Percentiles rank a stretch among this genome's conserved stretches.
These are phyloP conservation scores for Peniophora sp. DNA, from an alignment of 1,284 basidiomycete species.

Conservation along the genomic window DNA sequence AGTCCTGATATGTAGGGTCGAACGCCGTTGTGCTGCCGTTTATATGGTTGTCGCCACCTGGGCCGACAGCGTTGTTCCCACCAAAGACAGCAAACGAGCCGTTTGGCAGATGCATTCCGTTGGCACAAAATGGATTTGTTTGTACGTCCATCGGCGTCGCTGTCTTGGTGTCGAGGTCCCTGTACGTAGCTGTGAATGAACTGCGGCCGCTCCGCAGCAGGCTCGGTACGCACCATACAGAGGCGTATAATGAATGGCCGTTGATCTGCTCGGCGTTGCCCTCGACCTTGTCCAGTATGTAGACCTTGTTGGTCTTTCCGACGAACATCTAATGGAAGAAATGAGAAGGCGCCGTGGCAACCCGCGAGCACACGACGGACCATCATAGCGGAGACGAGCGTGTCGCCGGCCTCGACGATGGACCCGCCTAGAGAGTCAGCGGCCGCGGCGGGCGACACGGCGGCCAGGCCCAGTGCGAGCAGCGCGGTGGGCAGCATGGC, in stretches of 20 bases:
- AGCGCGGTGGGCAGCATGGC: constrained; percentile 8
- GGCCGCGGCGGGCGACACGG: constrained; percentile 9
- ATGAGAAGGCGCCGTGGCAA: background rate
- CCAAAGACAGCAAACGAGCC: constrained; percentile 36
- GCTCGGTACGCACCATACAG: constrained; percentile 21
- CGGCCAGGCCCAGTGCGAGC: constrained; percentile 2
- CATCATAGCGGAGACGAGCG: constrained; percentile 32
- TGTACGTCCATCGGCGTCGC: constrained; percentile 59
- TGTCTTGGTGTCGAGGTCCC: constrained; percentile 45
- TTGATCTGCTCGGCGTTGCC: constrained; percentile 43
- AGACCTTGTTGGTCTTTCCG: constrained; percentile 33
- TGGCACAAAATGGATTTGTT: constrained; percentile 81
- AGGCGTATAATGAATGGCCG: constrained; percentile 32
- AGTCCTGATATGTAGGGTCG: constrained; percentile 58
- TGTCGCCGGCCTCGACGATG: constrained; percentile 31
- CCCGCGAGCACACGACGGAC: constrained; percentile 19
- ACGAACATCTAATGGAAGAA: constrained; percentile 34
- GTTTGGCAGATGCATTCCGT: constrained; percentile 47
- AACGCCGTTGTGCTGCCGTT: constrained; percentile 36
- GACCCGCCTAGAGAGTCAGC: constrained; percentile 9
- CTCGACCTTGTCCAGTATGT: constrained; percentile 43
- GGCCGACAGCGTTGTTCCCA: constrained; percentile 55
- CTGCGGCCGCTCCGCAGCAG: background rate
- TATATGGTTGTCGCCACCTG: constrained; percentile 54
- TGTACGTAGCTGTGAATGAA: constrained; percentile 10